Base-by-base conservation (phyloP, 2,329 filamentous ascomycete genomes). In the Ascochyta viciae-villosae region DNA sequence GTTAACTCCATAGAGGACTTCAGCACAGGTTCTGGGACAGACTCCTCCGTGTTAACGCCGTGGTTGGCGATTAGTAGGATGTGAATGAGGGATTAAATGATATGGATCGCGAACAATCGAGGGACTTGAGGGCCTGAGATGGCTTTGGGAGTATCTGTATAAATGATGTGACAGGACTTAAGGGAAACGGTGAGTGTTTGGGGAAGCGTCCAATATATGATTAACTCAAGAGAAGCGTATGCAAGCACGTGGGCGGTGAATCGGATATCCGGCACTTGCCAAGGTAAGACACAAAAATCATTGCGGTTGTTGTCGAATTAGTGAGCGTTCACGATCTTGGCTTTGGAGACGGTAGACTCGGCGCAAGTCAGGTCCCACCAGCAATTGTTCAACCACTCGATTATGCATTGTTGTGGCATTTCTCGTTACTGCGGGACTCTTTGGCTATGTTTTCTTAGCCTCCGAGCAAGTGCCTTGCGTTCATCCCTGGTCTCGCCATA, bases 1-100 rank as follows among this genome's bases (percentile, higher is more conserved):
- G 42, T 60, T 37, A 40, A 57, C 35, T 65, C 24, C 66, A 68
- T 68, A 65, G 56, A 58, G 57, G 37, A 68, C 64, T 66, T 68
- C 66, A 68, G 66, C 50, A 67, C 60, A 38, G 64, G 66, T 60
- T 61, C 40, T 62, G 66, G 66, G 61, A 62, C 66, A 68, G 66
- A 67, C 65, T 68, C 65, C 65, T 67, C 65, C 65, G 50, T 46
- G 29, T 54, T 58, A 49, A 63, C 54, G 65, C 65, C 65, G 64
- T 66, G 62, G 59, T 65, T 68, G 65, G 65, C 65, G 54, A 63
- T 13, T 58, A 39, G 45, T 48, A 9, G 26, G 19, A 33, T 51
- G 27, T 13, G 19, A 29, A 19, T 22, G 37, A 40, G 45, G 56
- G 38, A 7, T 15, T 16, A 19, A 6, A 15, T 15, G 8, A 22